Percentiles rank a stretch among this genome's conserved stretches.
phyloP scores from a whole-genome alignment of 306 rosid species.

The Vigna hirtella region DNA sequence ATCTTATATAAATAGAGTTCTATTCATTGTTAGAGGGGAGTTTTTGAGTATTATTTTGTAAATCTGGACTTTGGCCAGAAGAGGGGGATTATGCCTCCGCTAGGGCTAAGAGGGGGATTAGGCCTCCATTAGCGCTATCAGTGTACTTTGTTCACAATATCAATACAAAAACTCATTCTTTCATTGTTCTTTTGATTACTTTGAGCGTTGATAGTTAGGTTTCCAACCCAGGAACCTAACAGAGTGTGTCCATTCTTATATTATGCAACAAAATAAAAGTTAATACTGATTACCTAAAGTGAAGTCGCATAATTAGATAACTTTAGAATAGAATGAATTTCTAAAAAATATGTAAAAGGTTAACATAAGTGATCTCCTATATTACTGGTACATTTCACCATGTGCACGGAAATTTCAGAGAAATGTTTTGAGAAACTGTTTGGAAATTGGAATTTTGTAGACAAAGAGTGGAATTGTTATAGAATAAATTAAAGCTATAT shows the following conservation, averaged over 20 bases:
- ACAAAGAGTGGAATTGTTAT: background rate
- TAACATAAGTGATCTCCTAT: background rate
- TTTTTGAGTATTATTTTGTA: too few relatives aligned
- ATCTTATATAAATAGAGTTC: too few relatives aligned
- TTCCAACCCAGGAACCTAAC: too few relatives aligned
- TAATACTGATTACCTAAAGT: conserved; percentile 5
- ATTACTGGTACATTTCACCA: conserved; percentile 5
- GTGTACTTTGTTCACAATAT: too few relatives aligned
- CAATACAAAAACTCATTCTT: too few relatives aligned
- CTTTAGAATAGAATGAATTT: background rate
- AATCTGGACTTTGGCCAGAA: too few relatives aligned
- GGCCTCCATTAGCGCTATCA: too few relatives aligned
- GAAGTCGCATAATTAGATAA: background rate
- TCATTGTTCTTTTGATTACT: too few relatives aligned
- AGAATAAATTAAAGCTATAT: background rate
- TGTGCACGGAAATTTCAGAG: conserved; percentile 2
- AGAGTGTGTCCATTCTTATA: background rate
- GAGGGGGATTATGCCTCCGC: too few relatives aligned
- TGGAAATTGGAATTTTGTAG: conserved; percentile 21
- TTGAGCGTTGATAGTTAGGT: too few relatives aligned
- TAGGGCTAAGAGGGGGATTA: too few relatives aligned
- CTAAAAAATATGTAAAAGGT: background rate
- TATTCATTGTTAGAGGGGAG: too few relatives aligned
- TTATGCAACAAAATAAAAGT: conserved; percentile 27
- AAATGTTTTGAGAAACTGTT: conserved; percentile 7